Base-by-base conservation (phyloP, 2,329 filamentous ascomycete genomes). In the Intubia oerlemansii region DNA sequence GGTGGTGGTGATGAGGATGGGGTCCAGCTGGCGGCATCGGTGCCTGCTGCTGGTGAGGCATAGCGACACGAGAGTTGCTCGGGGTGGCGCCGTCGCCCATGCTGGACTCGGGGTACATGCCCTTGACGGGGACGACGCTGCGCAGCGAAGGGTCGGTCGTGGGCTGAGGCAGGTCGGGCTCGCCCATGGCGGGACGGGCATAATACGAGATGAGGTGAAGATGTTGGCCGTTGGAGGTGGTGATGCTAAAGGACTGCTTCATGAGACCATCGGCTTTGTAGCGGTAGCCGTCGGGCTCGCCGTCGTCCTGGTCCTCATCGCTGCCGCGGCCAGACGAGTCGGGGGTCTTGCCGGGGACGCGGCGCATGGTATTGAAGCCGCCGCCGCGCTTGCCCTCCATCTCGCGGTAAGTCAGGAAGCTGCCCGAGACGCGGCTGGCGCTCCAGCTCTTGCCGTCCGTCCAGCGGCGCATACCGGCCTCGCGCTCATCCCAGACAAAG, bases 221-320 rank as follows among this genome's bases (percentile, higher is more conserved):
- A 47, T 95, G 88, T 43, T 93, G 82, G 38, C 81, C 44, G 21
- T 63, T 72, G 2, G 78, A 81, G 2, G 88, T 95, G 14, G 84
- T 93, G 53, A 98, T 95, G 54, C 85, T 95, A 61, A 95, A 98
- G 0, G 88, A 95, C 53, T 98, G 88, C 64, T 98, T 98, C 82
- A 95, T 93, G 4, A 98, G 64, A 1, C 88, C 88, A 43, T 98
- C 88, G 8, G 76, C 79, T 59, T 93, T 98, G 54, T 92, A 92
- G 38, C 81, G 63, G 49, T 92, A 92, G 24, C 82, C 82, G 48
- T 92, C 82, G 0, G 79, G 80, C 43, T 90, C 81, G 40, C 69
- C 76, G 30, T 79, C 74, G 38, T 82, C 76, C 27, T 78, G 79
- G 41, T 90, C 78, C 27, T 88, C 84, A 43, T 91, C 81, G 45